These are phyloP conservation scores for Pseudonectria foliicola DNA, from an alignment of 2,329 filamentous ascomycete species.

Conservation along the genomic window DNA sequence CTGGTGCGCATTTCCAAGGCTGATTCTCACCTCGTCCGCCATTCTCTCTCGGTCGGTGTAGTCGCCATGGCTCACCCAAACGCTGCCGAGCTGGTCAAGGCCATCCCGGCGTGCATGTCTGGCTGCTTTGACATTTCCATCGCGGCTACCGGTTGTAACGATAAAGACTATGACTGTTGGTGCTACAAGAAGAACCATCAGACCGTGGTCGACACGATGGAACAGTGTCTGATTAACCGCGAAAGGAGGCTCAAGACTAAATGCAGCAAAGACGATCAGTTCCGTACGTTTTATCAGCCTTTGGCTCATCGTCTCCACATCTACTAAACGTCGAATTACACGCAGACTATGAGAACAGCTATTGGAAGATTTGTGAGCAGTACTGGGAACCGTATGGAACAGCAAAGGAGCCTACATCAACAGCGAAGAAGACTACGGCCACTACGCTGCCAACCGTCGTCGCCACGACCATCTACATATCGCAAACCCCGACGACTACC, in stretches of 20 bases:
- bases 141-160: constrained; percentile 15
- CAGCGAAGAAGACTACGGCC: constrained; percentile 1
- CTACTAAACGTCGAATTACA: not conserved
- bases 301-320: not conserved
- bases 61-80: constrained; percentile 17
- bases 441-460: not conserved
- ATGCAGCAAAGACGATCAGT: constrained; percentile 16
- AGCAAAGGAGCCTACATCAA: constrained; percentile 14
- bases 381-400: constrained; percentile 20
- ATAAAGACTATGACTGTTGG: constrained; percentile 18
- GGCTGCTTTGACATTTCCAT: constrained; percentile 18
- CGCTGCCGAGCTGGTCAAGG: constrained; percentile 10
- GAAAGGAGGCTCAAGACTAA: constrained; percentile 9
- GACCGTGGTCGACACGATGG: constrained; percentile 17
- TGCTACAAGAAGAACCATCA: constrained; percentile 19
- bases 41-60: not conserved
- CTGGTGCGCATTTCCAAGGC: too few species aligned
- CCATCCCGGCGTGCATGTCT: constrained; percentile 14
- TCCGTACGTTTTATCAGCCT: constrained; percentile 9
- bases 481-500: constrained; percentile 1
- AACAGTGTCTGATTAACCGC: constrained; percentile 12
- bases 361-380: constrained; percentile 21
- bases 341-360: constrained; percentile 20
- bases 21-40: not conserved
- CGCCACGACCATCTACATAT: not conserved